These are phyloP conservation scores for Coemansia aciculifera DNA, from an alignment of 192 early-diverging fungal genomes.

Conservation along the genomic window DNA sequence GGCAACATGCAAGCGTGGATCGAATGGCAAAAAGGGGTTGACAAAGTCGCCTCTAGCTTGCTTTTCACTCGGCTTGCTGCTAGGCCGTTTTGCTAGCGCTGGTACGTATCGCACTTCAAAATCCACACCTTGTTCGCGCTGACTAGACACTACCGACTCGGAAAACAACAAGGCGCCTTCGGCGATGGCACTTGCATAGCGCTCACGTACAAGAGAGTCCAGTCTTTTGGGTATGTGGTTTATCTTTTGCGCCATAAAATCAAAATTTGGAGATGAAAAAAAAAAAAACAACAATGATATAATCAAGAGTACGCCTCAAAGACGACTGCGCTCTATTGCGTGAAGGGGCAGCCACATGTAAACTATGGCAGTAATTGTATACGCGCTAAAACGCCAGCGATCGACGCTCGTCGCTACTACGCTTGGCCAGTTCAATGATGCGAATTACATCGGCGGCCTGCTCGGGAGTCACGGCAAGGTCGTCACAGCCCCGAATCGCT, in stretches of 20 bases:
- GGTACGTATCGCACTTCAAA: constrained; percentile 51
- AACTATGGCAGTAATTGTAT: background rate
- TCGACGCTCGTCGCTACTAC: constrained; percentile 60
- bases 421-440: constrained; percentile 67
- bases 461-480: constrained; percentile 62
- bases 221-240: constrained; percentile 14
- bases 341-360: background rate
- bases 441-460: constrained; percentile 67
- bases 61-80: constrained; percentile 38
- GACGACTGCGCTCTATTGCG: background rate
- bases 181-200: constrained; percentile 40
- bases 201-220: constrained; percentile 26
- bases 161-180: constrained; percentile 49
- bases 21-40: constrained; percentile 50
- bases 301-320: background rate
- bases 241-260: background rate
- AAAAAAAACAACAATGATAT: background rate
- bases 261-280: constrained; percentile 1
- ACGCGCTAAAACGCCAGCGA: constrained; percentile 50
- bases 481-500: constrained; percentile 54
- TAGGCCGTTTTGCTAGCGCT: constrained; percentile 48
- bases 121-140: constrained; percentile 30
- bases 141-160: constrained; percentile 30
- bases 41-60: constrained; percentile 29
- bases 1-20: constrained; percentile 36